Evolutionary conservation across 805 yeast species (phyloP), one percentile per base, ranked within the genome.

Genomic region (Pichia paraexigua): DNA sequence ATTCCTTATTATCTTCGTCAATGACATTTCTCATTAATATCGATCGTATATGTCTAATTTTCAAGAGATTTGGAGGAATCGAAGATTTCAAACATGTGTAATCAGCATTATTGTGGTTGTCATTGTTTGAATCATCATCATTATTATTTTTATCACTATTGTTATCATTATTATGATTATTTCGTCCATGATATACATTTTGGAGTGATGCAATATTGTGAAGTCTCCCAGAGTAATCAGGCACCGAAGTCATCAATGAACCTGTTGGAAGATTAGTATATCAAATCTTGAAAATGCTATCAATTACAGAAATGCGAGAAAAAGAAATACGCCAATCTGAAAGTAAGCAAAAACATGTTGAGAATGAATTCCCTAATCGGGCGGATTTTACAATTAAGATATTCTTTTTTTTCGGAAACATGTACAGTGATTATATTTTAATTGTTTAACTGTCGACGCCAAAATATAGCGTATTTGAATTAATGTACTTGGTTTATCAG

Each of bases 31-130:
- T 39, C 15, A 48, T 44, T 18, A 41, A 43, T 11, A 47, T 35
- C 20, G 55, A 46, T 46, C 46, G 41, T 24, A 66, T 47, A 46
- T 66, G 69, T 22, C 68, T 63, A 42, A 65, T 41, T 44, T 58
- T 60, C 24, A 62, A 51, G 20, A 58, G 56, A 27, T 53, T 45
- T 6, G 58, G 54, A 8, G 55, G 49, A 1, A 62, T 43, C 0
- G 53, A 27, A 25, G 51, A 35, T 18, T 53, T 56, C 5, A 43
- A n/a, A 25, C 8, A 18, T 32, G n/a, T 4, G 15, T 15, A 32
- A 15, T 4, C 5, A 15, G n/a, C 3, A 32, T 32, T 9, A 32
- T 32, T 8, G 37, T 15, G 5, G 4, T 15, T 15, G 9, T 32
- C 37, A 32, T 5, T 7, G 12, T 24, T 18, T 13, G 21, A 39